These are phyloP conservation scores for Stemphylium vesicarium DNA, from an alignment of 2,329 filamentous ascomycete genomes.

Conservation along the genomic window DNA sequence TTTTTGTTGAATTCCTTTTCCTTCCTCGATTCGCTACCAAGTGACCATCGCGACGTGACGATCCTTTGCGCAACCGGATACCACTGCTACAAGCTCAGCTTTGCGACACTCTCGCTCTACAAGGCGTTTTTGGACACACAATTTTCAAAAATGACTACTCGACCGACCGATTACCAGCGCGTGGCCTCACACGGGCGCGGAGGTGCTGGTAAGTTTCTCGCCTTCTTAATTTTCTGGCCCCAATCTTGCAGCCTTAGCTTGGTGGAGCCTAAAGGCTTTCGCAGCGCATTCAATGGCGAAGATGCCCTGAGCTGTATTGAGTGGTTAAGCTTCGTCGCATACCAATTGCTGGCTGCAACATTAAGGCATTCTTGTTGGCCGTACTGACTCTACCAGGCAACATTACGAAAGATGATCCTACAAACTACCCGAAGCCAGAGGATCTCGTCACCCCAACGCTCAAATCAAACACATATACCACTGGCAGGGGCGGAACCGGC, in stretches of 20 bases:
- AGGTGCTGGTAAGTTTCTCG: constrained; percentile 65
- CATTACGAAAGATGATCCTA: constrained; percentile 51
- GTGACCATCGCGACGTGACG: neutral
- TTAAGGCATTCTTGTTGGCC: neutral
- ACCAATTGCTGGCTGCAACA: too few relatives aligned
- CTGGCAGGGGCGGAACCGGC: constrained; percentile 84
- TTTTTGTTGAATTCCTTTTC: constrained; percentile 18
- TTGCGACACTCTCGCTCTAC: too few relatives aligned
- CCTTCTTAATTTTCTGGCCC: constrained; percentile 1
- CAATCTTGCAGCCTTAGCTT: neutral
- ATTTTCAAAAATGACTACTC: constrained; percentile 27
- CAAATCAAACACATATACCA: constrained; percentile 84
- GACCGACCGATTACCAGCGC: constrained; percentile 33
- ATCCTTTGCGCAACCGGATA: too few relatives aligned
- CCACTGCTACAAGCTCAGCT: too few relatives aligned
- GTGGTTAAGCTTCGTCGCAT: too few relatives aligned
- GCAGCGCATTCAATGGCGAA: neutral
- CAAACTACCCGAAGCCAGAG: constrained; percentile 48
- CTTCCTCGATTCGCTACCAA: constrained; percentile 13
- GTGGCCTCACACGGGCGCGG: constrained; percentile 73
- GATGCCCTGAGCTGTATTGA: too few relatives aligned
- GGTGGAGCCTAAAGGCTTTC: neutral
- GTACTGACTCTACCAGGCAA: constrained; percentile 49
- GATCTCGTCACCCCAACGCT: constrained; percentile 83
- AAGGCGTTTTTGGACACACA: neutral